phyloP scores from a whole-genome alignment of 2,329 filamentous ascomycete genomes.

The Emergomyces orientalis region DNA sequence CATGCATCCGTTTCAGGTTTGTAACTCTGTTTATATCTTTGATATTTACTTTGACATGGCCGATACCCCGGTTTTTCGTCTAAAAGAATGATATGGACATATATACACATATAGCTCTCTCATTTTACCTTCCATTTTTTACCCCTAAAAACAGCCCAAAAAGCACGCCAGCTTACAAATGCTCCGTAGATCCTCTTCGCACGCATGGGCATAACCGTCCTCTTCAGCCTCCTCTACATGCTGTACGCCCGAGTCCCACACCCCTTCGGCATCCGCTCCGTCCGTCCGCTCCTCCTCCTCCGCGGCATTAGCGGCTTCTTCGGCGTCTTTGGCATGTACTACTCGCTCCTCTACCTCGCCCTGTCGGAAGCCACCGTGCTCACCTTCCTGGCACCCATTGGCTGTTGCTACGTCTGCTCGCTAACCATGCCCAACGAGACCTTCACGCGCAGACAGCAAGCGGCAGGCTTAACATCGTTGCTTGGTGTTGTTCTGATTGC shows the following conservation, averaged over 20 bases:
- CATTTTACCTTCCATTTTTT: too few species aligned
- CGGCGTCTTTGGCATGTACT: constrained; percentile 71
- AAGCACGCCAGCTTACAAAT: not conserved
- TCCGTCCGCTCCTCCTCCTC: constrained; percentile 58
- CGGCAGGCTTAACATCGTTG: constrained; percentile 66
- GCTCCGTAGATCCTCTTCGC: constrained; percentile 57
- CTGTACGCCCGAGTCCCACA: constrained; percentile 57
- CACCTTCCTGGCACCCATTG: constrained; percentile 71
- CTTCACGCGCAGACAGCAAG: constrained; percentile 66
- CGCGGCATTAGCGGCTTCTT: constrained; percentile 65
- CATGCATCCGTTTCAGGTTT: constrained; percentile 68
- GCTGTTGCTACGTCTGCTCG: constrained; percentile 72
- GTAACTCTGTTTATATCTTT: constrained; percentile 6
- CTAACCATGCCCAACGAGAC: constrained; percentile 61
- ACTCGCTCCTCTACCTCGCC: constrained; percentile 66
- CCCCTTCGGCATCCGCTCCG: constrained; percentile 57
- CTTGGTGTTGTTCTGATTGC: constrained; percentile 77
- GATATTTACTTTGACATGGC: too few species aligned
- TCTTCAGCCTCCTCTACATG: constrained; percentile 63
- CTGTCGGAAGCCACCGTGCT: constrained; percentile 83
- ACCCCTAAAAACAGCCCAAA: not conserved
- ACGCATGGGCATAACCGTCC: constrained; percentile 64
- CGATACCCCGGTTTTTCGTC: too few species aligned
- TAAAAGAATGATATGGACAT: too few species aligned
- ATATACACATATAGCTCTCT: too few species aligned